Evolutionary conservation across 805 yeast genomes (phyloP), one percentile per base, ranked within the genome.

Genomic region (Pichia rugopelliculosa): DNA sequence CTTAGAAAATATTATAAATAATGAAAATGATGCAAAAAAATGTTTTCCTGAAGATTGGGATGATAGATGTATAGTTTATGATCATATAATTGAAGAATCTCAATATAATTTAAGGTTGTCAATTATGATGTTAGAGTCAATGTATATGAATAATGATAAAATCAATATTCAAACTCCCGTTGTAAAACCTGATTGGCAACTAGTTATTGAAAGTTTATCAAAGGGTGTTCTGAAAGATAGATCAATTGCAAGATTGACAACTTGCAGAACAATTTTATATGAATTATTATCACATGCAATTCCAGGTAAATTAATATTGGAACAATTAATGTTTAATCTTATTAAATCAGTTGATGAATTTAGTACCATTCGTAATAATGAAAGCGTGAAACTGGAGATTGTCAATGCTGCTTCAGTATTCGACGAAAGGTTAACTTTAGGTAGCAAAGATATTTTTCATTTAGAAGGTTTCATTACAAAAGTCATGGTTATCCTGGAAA

Each of bases 211-310:
- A 41, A 77, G 75, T 51, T 69, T 90, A 55, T 84, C 95, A 0
- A 67, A 62, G 7, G 73, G 77, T 13, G 78, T 89, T 37, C 64
- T 73, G 38, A 71, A 73, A 45, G 84, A 79, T 39, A 76, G 87
- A 54, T 74, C 82, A 1, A 95, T 89, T 21, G 71, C 81, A 17
- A 71, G 71, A 34, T 62, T 77, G 50, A 77, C 78, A 36, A 76
- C 81, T 60, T 68, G 83, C 56, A 73, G 95, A 72, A 69, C 84
- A 30, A 71, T 79, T 23, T 67, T 91, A 42, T 86, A 93, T 65
- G 97, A 93, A 61, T 69, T 93, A 33, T 66, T 93, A 30, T 80
- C 96, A 0, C 99, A 93, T 65, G 90, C 98, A 56, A 91, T 93
- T 36, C 98, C 99, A 0, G 83, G 97, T 3, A 76, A 82, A 49